Conservation (phyloP, 106 monocot genomes). For the Narthecium ossifragum region DNA sequence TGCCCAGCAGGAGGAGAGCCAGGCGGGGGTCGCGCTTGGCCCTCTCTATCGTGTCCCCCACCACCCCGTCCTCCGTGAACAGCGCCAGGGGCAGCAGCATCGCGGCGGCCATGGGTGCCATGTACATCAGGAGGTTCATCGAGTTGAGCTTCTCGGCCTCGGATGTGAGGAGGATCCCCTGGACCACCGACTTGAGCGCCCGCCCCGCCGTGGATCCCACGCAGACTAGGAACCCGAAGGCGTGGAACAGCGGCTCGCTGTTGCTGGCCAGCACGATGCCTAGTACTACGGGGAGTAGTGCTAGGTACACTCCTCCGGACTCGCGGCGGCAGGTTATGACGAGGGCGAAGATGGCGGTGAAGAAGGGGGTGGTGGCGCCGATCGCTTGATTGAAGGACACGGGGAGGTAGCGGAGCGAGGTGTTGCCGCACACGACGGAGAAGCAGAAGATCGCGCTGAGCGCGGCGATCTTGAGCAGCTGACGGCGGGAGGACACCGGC, state of each 20-base stretch:
- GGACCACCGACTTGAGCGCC: conserved; percentile 15
- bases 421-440: conserved; percentile 22
- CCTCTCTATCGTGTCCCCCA: background rate
- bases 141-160: conserved; percentile 13
- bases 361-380: conserved; percentile 12
- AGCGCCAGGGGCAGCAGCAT: conserved; percentile 6
- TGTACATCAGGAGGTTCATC: conserved; percentile 15
- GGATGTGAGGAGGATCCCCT: conserved; percentile 13
- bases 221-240: conserved; percentile 20
- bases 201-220: conserved; percentile 17
- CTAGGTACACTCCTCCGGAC: conserved; percentile 2
- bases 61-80: conserved; percentile 1
- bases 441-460: conserved; percentile 17
- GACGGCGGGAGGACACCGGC: conserved; percentile 8
- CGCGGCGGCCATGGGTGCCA: conserved; percentile 13
- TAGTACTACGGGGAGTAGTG: conserved; percentile 15
- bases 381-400: conserved; percentile 19
- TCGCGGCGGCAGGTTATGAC: conserved; percentile 9
- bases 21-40: background rate
- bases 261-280: conserved; percentile 15
- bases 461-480: conserved; percentile 11
- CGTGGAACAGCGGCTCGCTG: conserved; percentile 17
- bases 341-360: conserved; percentile 15
- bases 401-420: conserved; percentile 19
- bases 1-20: conserved; percentile 3